Percentiles rank a stretch among this genome's conserved stretches.
Evolutionary conservation across 1,284 basidiomycete species (phyloP).

Genomic region (Afroboletus lepidellus): DNA sequence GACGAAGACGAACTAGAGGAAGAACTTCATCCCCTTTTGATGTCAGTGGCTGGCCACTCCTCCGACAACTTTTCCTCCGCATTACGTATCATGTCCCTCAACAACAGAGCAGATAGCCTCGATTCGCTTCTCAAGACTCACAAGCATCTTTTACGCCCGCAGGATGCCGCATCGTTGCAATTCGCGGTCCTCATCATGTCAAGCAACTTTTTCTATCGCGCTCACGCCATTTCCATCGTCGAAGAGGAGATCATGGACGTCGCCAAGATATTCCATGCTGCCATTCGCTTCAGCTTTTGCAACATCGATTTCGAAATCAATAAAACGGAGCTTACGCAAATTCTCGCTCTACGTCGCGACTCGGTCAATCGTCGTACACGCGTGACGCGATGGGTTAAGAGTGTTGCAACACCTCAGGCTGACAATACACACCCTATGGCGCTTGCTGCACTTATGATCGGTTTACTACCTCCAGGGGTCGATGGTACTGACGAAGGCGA

Average conservation of each 20-base stretch:
- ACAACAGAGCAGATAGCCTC: constrained; percentile 37
- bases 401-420: constrained; percentile 41
- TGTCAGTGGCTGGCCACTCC: constrained; percentile 43
- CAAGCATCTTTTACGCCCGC: constrained; percentile 54
- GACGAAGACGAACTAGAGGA: constrained; percentile 31
- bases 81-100: constrained; percentile 47
- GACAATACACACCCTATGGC: constrained; percentile 50
- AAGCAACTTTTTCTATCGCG: constrained; percentile 28
- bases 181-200: constrained; percentile 42
- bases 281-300: constrained; percentile 45
- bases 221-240: constrained; percentile 42
- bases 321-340: constrained; percentile 41
- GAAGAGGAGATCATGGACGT: constrained; percentile 53
- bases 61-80: constrained; percentile 53
- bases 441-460: constrained; percentile 69
- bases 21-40: constrained; percentile 39
- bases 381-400: constrained; percentile 53
- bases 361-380: constrained; percentile 43
- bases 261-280: constrained; percentile 40
- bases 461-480: constrained; percentile 43
- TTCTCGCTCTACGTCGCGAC: constrained; percentile 43
- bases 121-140: constrained; percentile 44
- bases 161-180: constrained; percentile 48
- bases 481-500: constrained; percentile 38
- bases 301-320: constrained; percentile 43